These are phyloP conservation scores for Pisolithus marmoratus DNA, from an alignment of 768 basidiomycete genomes.

Conservation along the genomic window DNA sequence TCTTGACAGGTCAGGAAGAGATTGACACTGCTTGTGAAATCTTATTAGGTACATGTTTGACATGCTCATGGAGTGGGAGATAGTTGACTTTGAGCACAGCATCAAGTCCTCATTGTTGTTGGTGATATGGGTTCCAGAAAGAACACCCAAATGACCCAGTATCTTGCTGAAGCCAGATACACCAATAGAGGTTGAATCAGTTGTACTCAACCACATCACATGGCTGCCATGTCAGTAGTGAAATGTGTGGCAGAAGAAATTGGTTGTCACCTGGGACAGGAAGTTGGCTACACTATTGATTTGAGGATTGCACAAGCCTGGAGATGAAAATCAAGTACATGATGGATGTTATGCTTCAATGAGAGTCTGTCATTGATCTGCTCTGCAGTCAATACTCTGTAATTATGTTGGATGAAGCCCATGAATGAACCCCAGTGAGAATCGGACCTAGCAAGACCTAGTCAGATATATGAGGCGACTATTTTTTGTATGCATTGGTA, in stretches of 20 bases:
- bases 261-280: slow-evolving; percentile 92
- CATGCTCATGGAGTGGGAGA: not conserved
- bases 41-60: slow-evolving; percentile 58
- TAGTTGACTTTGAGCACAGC: slow-evolving; percentile 17
- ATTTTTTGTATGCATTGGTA: too few species aligned
- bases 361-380: slow-evolving; percentile 92
- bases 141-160: slow-evolving; percentile 99
- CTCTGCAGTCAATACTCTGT: slow-evolving; percentile 90
- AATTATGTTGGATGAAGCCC: slow-evolving; percentile 98
- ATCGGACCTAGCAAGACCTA: too few species aligned
- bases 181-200: slow-evolving; percentile 89
- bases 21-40: too few species aligned
- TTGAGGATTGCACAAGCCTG: too few species aligned
- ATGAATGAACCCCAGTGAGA: too few species aligned
- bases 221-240: slow-evolving; percentile 98
- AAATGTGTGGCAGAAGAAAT: slow-evolving; percentile 99
- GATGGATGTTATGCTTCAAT: too few species aligned
- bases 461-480: too few species aligned
- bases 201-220: too few species aligned
- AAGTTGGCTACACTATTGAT: slow-evolving; percentile 97
- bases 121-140: slow-evolving; percentile 99
- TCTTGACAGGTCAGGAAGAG: too few species aligned
- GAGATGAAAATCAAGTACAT: too few species aligned
- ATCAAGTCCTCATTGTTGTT: slow-evolving; percentile 96
- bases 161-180: slow-evolving; percentile 91